Conservation (phyloP, 2,329 filamentous ascomycete species). For the Akanthomyces lecanii region DNA sequence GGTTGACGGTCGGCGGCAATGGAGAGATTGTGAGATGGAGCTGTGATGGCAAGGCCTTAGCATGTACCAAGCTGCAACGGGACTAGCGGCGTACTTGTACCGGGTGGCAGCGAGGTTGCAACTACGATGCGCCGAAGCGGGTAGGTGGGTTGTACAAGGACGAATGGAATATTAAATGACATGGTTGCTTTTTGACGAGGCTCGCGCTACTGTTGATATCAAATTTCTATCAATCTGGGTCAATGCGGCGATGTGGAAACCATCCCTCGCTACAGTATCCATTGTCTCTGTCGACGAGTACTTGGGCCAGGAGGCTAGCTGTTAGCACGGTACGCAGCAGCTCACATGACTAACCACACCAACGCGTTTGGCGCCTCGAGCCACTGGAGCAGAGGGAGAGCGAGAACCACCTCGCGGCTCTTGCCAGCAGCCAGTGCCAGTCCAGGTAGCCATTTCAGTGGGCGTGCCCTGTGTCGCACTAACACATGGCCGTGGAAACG, state of each 20-base stretch:
- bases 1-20: not conserved
- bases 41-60: conserved; percentile 10
- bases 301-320: not conserved
- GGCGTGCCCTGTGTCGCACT: not conserved
- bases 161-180: not conserved
- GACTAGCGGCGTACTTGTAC: conserved; percentile 10
- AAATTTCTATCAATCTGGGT: not conserved
- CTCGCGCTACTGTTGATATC: not conserved
- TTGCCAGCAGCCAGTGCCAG: not conserved
- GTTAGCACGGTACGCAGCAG: conserved; percentile 2
- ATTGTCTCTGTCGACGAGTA: not conserved
- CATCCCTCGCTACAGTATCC: not conserved
- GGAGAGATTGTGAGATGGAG: conserved; percentile 13
- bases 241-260: not conserved
- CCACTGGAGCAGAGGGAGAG: not conserved
- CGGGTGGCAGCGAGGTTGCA: not conserved
- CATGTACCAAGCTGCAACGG: conserved; percentile 10
- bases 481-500: not conserved
- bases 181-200: no score
- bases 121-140: not conserved
- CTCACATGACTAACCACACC: conserved; percentile 5
- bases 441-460: not conserved
- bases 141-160: not conserved
- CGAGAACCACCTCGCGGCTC: not conserved
- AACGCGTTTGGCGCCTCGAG: not conserved